Conservation (phyloP, 2,329 filamentous ascomycete genomes). For the Ophioceras dolichostomum region DNA sequence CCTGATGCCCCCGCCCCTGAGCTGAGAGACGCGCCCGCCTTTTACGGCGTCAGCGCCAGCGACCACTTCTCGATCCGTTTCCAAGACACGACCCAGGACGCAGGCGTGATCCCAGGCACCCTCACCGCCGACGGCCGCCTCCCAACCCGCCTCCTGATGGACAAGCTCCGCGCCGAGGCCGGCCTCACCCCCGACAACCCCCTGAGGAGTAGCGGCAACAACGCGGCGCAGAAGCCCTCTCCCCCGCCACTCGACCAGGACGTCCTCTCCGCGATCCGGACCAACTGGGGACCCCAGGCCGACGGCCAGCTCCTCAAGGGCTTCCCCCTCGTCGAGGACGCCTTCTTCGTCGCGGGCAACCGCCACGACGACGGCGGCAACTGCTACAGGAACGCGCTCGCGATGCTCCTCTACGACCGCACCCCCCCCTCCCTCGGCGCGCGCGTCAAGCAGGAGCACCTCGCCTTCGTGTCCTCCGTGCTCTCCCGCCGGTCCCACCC, state of each 20-base stretch:
- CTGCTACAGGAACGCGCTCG: conserved; percentile 18
- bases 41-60: neutral
- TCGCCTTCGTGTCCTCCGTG: conserved; percentile 11
- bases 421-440: conserved; percentile 8
- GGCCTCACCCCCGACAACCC: conserved; percentile 11
- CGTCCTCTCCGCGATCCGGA: neutral
- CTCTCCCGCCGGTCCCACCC: conserved; percentile 11
- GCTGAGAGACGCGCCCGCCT: neutral
- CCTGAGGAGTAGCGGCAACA: neutral
- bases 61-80: neutral
- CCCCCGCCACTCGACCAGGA: too few species aligned
- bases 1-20: neutral
- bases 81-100: neutral
- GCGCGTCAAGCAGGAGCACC: conserved; percentile 17
- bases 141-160: conserved; percentile 1
- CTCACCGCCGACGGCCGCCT: neutral
- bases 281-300: neutral
- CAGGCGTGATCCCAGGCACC: neutral
- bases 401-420: conserved; percentile 12
- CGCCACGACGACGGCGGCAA: conserved; percentile 9
- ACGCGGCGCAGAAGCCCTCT: neutral
- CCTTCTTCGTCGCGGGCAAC: conserved; percentile 10
- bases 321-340: conserved; percentile 16
- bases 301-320: conserved; percentile 7
- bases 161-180: conserved; percentile 15